Evolutionary conservation across 768 basidiomycete genomes (phyloP), one percentile per base, ranked within the genome.

Genomic region (Boletales sp.): DNA sequence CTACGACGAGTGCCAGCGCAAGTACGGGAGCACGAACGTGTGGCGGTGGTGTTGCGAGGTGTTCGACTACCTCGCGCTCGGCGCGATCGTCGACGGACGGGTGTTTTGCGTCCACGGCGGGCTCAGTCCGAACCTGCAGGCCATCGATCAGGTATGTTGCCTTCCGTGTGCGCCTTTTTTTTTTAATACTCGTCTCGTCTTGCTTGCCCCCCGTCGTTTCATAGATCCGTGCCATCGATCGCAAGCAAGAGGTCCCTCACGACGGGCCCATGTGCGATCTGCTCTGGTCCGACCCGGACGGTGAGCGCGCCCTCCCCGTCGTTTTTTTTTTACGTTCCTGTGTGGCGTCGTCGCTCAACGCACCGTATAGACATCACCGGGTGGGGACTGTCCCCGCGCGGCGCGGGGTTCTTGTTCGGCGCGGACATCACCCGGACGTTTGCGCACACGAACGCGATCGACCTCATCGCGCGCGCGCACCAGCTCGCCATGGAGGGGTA

Each of bases 1-100:
- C 63, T 92, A 90, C 69, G 95, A 98, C 70, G 95, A 98, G 65
- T 98, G 95, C 67, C 90, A 93, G 69, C 74, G 94, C 33, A 98
- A 98, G 68, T 98, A 96, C 61, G 94, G 94, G 4, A 84, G 81
- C 60, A 84, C 83, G 52, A 93, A 93, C 68, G 95, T 98, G 48
- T 97, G 95, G 94, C 72, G 95, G 56, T 96, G 93, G 83, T 97
- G 94, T 69, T 97, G 94, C 67, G 94, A 98, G 63, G 94, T 98
- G 9, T 99, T 99, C 59, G 95, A 98, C 67, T 97, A 96, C 69
- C 82, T 98, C 41, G 90, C 91, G 28, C 74, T 98, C 36, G 93
- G 88, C 12, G 95, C 95, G 15, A 84, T 98, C 58, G 93, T 98
- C n/a, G 95, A 98, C 66, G 95, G 94, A 8, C 77, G 90, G 51